Evolutionary conservation across 2,329 filamentous ascomycete species (phyloP).

Genomic region (Zasmidium angulare): DNA sequence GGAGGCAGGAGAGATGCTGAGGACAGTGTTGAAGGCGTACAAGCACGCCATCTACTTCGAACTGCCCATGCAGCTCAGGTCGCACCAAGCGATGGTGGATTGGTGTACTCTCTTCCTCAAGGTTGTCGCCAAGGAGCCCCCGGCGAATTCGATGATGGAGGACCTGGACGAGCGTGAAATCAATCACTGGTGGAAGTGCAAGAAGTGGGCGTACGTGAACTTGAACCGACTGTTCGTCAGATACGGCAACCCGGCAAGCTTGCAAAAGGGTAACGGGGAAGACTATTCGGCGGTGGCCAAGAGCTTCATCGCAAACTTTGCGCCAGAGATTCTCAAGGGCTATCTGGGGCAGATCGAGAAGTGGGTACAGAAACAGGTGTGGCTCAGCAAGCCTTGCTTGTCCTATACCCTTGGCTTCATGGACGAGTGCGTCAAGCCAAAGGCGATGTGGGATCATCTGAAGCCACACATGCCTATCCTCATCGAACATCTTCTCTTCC

Average conservation of each 20-base stretch:
- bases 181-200: conserved; percentile 99
- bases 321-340: conserved; percentile 92
- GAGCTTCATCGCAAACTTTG: conserved; percentile 85
- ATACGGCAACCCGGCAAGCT: conserved; percentile 81
- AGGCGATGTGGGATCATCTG: conserved; percentile 92
- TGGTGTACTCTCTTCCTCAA: conserved; percentile 96
- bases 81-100: conserved; percentile 80
- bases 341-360: conserved; percentile 95
- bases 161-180: conserved; percentile 82
- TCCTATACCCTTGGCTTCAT: conserved; percentile 93
- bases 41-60: conserved; percentile 98
- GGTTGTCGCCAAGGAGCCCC: conserved; percentile 81
- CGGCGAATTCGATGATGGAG: conserved; percentile 74
- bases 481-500: conserved; percentile 93
- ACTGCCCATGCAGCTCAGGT: conserved; percentile 72
- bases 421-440: conserved; percentile 95
- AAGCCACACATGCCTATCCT: conserved; percentile 92
- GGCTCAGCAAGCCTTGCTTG: conserved; percentile 91
- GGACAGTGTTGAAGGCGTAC: conserved; percentile 92
- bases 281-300: conserved; percentile 83
- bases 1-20: conserved; percentile 95
- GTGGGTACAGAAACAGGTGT: conserved; percentile 91
- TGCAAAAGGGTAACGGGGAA: conserved; percentile 71
- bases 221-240: conserved; percentile 91
- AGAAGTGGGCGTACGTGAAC: conserved; percentile 99